Evolutionary conservation across 805 yeast species (phyloP).

Genomic region (Candida corydali): DNA sequence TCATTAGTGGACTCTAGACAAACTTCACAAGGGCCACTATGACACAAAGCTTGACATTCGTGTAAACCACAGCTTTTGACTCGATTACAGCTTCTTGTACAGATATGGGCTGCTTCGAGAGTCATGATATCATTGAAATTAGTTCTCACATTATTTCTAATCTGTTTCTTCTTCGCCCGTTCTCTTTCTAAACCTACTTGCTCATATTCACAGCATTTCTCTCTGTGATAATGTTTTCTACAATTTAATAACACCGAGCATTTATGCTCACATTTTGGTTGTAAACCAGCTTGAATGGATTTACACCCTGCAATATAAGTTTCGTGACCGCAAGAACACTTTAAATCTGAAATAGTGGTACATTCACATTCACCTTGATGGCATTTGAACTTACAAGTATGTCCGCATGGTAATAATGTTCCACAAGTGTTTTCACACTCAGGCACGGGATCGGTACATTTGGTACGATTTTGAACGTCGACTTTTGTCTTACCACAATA

Average conservation of each 20-base stretch:
- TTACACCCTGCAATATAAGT: slow-evolving; percentile 62
- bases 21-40: slow-evolving; percentile 74
- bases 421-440: slow-evolving; percentile 66
- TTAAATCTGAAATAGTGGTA: slow-evolving; percentile 42
- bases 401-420: slow-evolving; percentile 68
- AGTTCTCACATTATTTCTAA: slow-evolving; percentile 41
- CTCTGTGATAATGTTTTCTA: slow-evolving; percentile 71
- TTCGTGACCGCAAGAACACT: slow-evolving; percentile 61
- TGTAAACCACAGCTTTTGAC: slow-evolving; percentile 60
- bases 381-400: slow-evolving; percentile 61
- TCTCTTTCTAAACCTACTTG: slow-evolving; percentile 54
- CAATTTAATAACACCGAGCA: slow-evolving; percentile 77
- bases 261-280: slow-evolving; percentile 63
- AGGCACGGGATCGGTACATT: slow-evolving; percentile 78
- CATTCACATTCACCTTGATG: slow-evolving; percentile 80
- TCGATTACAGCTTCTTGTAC: slow-evolving; percentile 63
- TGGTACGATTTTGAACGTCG: slow-evolving; percentile 39
- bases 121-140: slow-evolving; percentile 45
- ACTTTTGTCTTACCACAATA: slow-evolving; percentile 72
- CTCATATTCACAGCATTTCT: slow-evolving; percentile 68
- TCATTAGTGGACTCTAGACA: slow-evolving; percentile 79
- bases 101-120: slow-evolving; percentile 72
- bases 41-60: slow-evolving; percentile 67
- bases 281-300: slow-evolving; percentile 45
- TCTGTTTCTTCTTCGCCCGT: slow-evolving; percentile 47